Base-by-base conservation (phyloP, 164 flowering plant species). In the Aristolochia fimbriata region DNA sequence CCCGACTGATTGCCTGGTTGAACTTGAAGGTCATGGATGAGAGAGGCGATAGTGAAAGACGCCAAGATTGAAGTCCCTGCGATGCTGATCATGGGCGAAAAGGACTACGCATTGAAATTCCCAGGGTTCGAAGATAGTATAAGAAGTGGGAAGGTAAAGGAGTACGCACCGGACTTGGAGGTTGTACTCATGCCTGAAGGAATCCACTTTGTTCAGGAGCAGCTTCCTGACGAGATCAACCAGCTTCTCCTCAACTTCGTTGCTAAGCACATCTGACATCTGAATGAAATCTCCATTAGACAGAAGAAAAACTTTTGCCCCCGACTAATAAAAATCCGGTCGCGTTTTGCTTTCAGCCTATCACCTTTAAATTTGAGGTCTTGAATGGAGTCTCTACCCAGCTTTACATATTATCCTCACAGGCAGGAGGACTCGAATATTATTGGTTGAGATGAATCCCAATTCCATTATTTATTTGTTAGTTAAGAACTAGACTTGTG, bases 151-250 rank as follows among this genome's bases (percentile, higher is more conserved):
- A 61, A 49, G 61, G 55, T 76, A 47, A 80, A 77, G 37, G 68
- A 80, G 2, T 62, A 52, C 64, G 77, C 75, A 6, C 77, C 82
- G 23, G 71, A 79, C 63, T 60, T 77, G 71, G 83, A 83, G 48
- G 69, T 71, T 30, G 47, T 45, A 23, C 69, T 46, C 53, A 6
- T 77, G 49, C 71, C 79, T 0, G 79, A 76, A 57, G 88, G 85
- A 62, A 57, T 55, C 20, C 85, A 81, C 65, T 78, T 79, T 16
- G 62, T 78, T 57, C 85, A 77, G 20, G 85, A 81, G 64, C 83
- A 81, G 63, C 60, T 73, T 33, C 82, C 83, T 0, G 79, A 81
- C n/a, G 52, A 72, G 45, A 75, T 78, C 48, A 79, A 79, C 57
- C 57, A 64, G 62, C 67, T 71, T 10, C 51, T 80, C 55, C 33